Conservation (phyloP, 1,284 basidiomycete species). For the Pulchroboletus neoregius region DNA sequence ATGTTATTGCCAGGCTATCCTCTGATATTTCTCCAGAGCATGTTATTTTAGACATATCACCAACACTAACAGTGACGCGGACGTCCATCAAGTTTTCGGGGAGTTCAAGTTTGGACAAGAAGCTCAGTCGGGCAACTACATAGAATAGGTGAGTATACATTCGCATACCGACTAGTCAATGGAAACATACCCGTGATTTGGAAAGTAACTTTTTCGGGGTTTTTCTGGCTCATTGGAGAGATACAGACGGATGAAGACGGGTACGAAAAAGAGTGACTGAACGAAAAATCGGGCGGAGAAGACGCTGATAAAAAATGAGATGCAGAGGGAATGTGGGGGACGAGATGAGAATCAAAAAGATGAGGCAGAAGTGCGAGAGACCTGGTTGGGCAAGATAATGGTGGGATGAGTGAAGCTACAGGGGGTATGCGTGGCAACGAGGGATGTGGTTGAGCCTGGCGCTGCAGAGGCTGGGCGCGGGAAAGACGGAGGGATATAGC, state of each 20-base stretch:
- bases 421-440: no score
- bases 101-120: not conserved
- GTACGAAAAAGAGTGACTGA: no score
- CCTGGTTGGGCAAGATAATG: not conserved
- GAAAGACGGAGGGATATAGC: no score
- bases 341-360: no score
- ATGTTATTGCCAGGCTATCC: not conserved
- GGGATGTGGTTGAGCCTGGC: no score
- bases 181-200: not conserved
- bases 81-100: not conserved
- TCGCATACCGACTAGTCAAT: not conserved
- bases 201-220: not conserved
- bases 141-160: not conserved
- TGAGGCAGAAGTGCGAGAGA: no score
- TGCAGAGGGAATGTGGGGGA: no score
- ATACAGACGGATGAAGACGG: no score
- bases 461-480: no score
- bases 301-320: no score
- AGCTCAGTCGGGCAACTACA: not conserved
- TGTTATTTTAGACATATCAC: not conserved
- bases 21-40: not conserved
- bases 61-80: not conserved
- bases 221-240: not conserved
- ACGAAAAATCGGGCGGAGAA: no score
- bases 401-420: not conserved